These are phyloP conservation scores for Amorphotheca resinae DNA, from an alignment of 495 filamentous ascomycete genomes.

Conservation along the genomic window DNA sequence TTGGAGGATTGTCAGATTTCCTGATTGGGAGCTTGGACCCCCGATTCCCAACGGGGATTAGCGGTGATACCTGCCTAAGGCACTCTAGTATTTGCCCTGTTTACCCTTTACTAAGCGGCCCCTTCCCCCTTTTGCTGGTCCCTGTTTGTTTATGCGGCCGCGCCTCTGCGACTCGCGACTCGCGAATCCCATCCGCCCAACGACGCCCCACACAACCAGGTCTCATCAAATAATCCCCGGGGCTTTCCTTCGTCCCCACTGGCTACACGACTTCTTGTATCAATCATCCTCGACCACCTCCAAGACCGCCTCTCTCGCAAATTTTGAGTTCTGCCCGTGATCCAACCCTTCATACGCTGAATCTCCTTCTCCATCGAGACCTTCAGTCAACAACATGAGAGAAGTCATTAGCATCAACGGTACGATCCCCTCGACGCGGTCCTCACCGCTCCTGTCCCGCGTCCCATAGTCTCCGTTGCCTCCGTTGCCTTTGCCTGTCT, in stretches of 20 bases:
- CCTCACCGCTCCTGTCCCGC: constrained; percentile 19
- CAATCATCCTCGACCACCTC: constrained; percentile 15
- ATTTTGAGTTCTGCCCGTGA: constrained; percentile 14
- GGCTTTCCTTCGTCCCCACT: constrained; percentile 20
- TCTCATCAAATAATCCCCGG: constrained; percentile 19
- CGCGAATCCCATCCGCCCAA: not conserved
- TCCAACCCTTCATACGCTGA: no score
- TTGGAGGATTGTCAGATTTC: no score
- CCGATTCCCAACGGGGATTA: not conserved
- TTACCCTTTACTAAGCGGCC: no score
- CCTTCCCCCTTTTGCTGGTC: no score
- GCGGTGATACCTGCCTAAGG: no score
- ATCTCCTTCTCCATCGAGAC: no score
- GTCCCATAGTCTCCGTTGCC: constrained; percentile 12
- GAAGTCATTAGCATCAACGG: constrained; percentile 99
- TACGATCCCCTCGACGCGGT: constrained; percentile 34
- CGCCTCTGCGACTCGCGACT: no score
- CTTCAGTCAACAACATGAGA: constrained; percentile 79
- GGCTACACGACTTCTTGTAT: constrained; percentile 9
- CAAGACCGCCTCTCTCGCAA: constrained; percentile 17
- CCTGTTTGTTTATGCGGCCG: no score
- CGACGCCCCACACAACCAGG: constrained; percentile 20
- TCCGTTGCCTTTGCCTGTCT: constrained; percentile 1
- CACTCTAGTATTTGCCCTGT: no score
- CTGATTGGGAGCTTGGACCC: no score